Base-by-base conservation (phyloP, 805 yeast species). In the Lipomyces kockii region DNA sequence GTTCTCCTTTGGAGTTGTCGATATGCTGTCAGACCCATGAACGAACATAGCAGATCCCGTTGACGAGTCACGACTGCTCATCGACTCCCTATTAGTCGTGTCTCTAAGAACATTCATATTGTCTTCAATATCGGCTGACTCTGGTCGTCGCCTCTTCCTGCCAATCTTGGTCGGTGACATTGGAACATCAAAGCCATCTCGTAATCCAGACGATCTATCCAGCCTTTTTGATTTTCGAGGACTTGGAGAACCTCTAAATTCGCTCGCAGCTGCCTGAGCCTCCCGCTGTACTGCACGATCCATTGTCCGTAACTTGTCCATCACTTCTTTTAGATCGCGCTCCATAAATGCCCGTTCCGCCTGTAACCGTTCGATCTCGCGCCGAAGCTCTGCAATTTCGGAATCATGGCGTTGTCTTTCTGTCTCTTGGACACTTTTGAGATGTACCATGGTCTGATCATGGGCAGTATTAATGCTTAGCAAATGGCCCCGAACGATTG, bases 401-500 rank as follows among this genome's bases (percentile, higher is more conserved):
- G 77, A 72, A 4, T 75, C 75, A 25, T 77, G 76, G 5, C 76
- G 77, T 6, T 71, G 67, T 17, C 70, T 71, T 8, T 71, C 70
- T 6, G 61, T 63, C 37, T 73, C 72, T 8, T 71, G 75, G 2
- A 65, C 58, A 14, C 65, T 67, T 2, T 71, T 35, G 11, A 78
- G 34, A 29, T 77, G 74, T 4, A 74, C 70, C 3, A 77, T 70
- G 27, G 76, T 77, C 4, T 73, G 69, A 3, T 69, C 67, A 61
- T 78, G 78, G 7, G 65, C 66, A 39, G 73, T 67, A 29, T 54
- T 73, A 60, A 49, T 66, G 66, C 83, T 82, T 25, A 83, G 78
- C 25, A 90, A 78, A 72, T 87, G 91, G 9, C 88, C 86, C 63
- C 96, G 81, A 20, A 93, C 80, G 46, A 92, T 87, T 14, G 95